These are phyloP conservation scores for Suhomyces prunicola DNA, from an alignment of 805 yeast genomes.

Conservation along the genomic window DNA sequence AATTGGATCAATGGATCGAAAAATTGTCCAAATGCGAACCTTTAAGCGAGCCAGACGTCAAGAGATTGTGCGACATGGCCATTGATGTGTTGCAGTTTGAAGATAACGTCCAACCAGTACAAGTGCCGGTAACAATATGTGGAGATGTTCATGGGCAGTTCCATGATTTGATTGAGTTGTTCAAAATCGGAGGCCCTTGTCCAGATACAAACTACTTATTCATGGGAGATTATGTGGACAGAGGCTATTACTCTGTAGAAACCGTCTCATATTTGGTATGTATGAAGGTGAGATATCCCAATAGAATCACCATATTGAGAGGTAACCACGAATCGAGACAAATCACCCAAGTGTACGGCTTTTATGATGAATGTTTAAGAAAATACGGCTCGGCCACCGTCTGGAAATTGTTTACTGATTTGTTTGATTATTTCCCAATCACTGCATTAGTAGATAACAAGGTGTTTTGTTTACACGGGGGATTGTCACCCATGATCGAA, in stretches of 20 bases:
- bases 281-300: slow-evolving; percentile 89
- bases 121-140: slow-evolving; percentile 94
- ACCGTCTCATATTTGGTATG: slow-evolving; percentile 86
- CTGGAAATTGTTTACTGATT: slow-evolving; percentile 88
- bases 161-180: slow-evolving; percentile 89
- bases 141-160: slow-evolving; percentile 98
- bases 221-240: slow-evolving; percentile 77
- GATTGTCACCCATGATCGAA: slow-evolving; percentile 91
- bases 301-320: slow-evolving; percentile 85
- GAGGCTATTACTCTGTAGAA: slow-evolving; percentile 89
- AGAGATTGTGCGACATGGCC: slow-evolving; percentile 82
- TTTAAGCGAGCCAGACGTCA: slow-evolving; percentile 74
- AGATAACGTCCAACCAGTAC: slow-evolving; percentile 93
- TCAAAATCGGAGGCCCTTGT: slow-evolving; percentile 76
- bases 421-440: slow-evolving; percentile 89
- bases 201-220: slow-evolving; percentile 48
- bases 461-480: slow-evolving; percentile 92
- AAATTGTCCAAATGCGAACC: slow-evolving; percentile 77
- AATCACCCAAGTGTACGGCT: slow-evolving; percentile 94
- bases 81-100: slow-evolving; percentile 87
- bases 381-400: slow-evolving; percentile 91
- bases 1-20: slow-evolving; percentile 86
- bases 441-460: slow-evolving; percentile 90
- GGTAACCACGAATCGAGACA: slow-evolving; percentile 96
- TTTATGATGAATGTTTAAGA: slow-evolving; percentile 91